Evolutionary conservation across 129 eudicot genomes (phyloP).

Genomic region (Escallonia herrerae): DNA sequence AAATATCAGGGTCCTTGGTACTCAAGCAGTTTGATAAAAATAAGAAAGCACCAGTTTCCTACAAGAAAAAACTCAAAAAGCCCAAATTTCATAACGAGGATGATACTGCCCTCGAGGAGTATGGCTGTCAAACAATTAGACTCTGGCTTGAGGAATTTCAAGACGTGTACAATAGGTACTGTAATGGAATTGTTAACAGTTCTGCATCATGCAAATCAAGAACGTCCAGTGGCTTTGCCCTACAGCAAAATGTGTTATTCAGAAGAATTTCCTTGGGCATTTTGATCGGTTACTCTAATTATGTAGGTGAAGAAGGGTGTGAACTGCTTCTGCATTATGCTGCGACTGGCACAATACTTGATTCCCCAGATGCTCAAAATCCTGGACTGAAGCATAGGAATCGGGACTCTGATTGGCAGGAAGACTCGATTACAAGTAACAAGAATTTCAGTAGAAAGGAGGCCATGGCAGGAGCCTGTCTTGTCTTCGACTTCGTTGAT

Average conservation of each 20-base stretch:
- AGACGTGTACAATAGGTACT: slow-evolving; percentile 20
- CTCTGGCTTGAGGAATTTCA: slow-evolving; percentile 51
- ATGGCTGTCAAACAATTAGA: slow-evolving; percentile 20
- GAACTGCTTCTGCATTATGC: slow-evolving; percentile 63
- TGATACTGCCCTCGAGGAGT: not conserved
- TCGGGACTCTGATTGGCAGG: slow-evolving; percentile 12
- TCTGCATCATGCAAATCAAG: slow-evolving; percentile 3
- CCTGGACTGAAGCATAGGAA: slow-evolving; percentile 25
- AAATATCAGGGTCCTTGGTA: slow-evolving; percentile 28
- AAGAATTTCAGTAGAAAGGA: slow-evolving; percentile 33
- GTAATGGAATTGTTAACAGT: slow-evolving; percentile 2
- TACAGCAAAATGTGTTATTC: slow-evolving; percentile 29
- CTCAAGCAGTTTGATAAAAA: slow-evolving; percentile 18
- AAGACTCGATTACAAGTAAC: slow-evolving; percentile 7
- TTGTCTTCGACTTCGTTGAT: slow-evolving; percentile 53
- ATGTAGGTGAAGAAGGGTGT: slow-evolving; percentile 38
- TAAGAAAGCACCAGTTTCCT: not conserved
- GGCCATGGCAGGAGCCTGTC: slow-evolving; percentile 49
- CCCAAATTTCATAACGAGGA: slow-evolving; percentile 16
- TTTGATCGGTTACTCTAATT: slow-evolving; percentile 34
- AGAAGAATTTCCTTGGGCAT: slow-evolving; percentile 60
- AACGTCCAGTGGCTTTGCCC: slow-evolving; percentile 7
- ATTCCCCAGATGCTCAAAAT: slow-evolving; percentile 18
- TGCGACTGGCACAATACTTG: slow-evolving; percentile 47
- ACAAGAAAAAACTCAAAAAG: slow-evolving; percentile 25